phyloP scores from a whole-genome alignment of 1,284 basidiomycete species.

The Pyrrhoderma noxium region DNA sequence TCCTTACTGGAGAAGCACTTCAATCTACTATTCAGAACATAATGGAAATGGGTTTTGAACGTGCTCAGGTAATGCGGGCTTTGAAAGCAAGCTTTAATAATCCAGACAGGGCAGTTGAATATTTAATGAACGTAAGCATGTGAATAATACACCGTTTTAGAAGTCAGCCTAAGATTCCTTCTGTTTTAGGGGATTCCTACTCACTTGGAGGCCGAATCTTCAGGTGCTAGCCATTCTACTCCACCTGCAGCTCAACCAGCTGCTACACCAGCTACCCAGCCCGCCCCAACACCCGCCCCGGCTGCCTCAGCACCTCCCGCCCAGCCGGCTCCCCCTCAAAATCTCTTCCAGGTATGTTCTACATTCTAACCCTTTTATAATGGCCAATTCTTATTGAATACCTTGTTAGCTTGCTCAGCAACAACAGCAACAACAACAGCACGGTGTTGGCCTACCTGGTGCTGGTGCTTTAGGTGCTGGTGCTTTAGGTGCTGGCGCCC shows the following conservation, averaged over 20 bases:
- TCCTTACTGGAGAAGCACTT: constrained; percentile 70
- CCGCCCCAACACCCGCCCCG: constrained; percentile 31
- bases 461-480: constrained; percentile 22
- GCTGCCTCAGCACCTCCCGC: constrained; percentile 31
- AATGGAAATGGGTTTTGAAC: constrained; percentile 92
- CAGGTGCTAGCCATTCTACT: constrained; percentile 28
- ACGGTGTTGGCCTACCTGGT: constrained; percentile 30
- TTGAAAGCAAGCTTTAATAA: constrained; percentile 96
- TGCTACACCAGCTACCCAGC: constrained; percentile 27
- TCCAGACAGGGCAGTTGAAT: constrained; percentile 96
- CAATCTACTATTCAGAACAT: constrained; percentile 76
- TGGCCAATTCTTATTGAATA: constrained; percentile 8
- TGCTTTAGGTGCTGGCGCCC: constrained; percentile 10
- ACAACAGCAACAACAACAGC: constrained; percentile 48
- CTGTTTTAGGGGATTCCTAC: constrained; percentile 70
- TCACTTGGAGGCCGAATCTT: constrained; percentile 49
- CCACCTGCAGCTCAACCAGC: constrained; percentile 29
- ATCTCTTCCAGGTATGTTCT: constrained; percentile 63
- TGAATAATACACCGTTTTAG: constrained; percentile 3
- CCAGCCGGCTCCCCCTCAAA: constrained; percentile 44
- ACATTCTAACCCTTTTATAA: background rate
- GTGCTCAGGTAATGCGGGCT: constrained; percentile 81
- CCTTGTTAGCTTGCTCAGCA: constrained; percentile 58
- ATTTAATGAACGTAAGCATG: constrained; percentile 78
- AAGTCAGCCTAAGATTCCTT: constrained; percentile 10